Base-by-base conservation (phyloP, 306 rosid species). In the Hippophae tibetana region DNA sequence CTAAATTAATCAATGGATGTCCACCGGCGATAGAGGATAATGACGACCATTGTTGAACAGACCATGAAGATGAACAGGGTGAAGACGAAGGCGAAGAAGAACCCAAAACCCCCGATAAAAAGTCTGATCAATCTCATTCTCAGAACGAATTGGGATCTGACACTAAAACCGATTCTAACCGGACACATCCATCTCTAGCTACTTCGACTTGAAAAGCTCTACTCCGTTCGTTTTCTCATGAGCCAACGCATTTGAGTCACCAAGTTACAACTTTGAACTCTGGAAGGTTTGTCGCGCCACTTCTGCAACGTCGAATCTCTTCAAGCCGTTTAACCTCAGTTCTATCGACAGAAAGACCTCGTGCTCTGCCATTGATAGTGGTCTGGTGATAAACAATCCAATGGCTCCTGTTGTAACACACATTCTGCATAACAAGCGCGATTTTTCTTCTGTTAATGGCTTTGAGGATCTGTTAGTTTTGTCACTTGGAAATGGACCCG, bases 211-310 rank as follows among this genome's bases (percentile, higher is more conserved):
- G 66, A 83, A 81, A 67, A 92, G 97, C 69, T 86, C 93, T 3
- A 96, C 97, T 13, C 97, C 99, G 14, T 86, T 92, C 56, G 97
- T 92, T 1, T 92, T 92, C 76, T 92, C 99, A 18, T 78, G 90
- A 38, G 99, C 99, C 67, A 95, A 92, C 67, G 95, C 99, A 5
- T 62, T 74, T 7, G 86, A 92, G 72, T 83, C 99, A n/a, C 76
- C 84, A 13, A 88, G 96, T 57, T 92, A 81, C 85, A 58, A 92
- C 86, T 92, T 92, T 76, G 95, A 88, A 45, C 88, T 92, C 14
- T 86, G 90, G 90, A 86, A 92, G 49, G 99, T 88, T 4, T 88
- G 99, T 74, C 89, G 95, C 23, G 96, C 99, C 73, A 92, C 99
- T 3, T 80, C 93, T 11, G 89, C 96, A 0, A 92, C 90, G 47